Percentiles rank a stretch among this genome's conserved stretches.
Conservation (phyloP, 1,284 basidiomycete genomes). For the Testicularia cyperi region DNA sequence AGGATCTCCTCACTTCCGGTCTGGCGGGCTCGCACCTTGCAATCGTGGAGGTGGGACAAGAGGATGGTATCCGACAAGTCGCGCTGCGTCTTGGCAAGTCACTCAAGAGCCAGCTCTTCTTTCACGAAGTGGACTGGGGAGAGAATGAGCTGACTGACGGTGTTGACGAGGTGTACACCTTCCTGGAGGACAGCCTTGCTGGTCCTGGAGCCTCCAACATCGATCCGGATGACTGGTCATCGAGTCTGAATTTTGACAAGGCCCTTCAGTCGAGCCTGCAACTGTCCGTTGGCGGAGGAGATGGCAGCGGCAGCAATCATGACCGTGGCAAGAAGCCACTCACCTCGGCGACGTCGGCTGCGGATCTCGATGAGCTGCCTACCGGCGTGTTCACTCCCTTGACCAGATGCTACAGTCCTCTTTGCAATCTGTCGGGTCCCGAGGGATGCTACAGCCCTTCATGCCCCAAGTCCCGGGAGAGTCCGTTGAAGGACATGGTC, state of each 20-base stretch:
- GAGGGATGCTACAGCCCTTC: constrained; percentile 40
- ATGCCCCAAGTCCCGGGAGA: constrained; percentile 37
- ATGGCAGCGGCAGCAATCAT: constrained; percentile 1
- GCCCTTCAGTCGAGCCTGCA: constrained; percentile 19
- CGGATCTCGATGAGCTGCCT: constrained; percentile 71
- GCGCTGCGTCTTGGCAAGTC: constrained; percentile 84
- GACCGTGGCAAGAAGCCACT: constrained; percentile 8
- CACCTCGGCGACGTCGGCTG: constrained; percentile 61
- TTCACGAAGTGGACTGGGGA: constrained; percentile 97
- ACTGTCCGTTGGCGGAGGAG: constrained; percentile 11
- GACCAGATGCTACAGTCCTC: constrained; percentile 96
- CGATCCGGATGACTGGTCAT: constrained; percentile 25
- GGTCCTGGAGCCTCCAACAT: constrained; percentile 9
- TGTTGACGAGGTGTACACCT: constrained; percentile 93
- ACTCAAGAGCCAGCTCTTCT: constrained; percentile 87
- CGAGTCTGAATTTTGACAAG: constrained; percentile 16
- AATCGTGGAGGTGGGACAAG: constrained; percentile 8
- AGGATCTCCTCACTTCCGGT: constrained; percentile 25
- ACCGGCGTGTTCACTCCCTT: constrained; percentile 94
- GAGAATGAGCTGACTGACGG: constrained; percentile 79
- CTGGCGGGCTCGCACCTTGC: constrained; percentile 62
- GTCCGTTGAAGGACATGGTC: constrained; percentile 15
- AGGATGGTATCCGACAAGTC: constrained; percentile 64
- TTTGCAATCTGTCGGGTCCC: constrained; percentile 67
- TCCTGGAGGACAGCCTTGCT: constrained; percentile 72